Base-by-base conservation (phyloP, 2,329 filamentous ascomycete genomes). In the Alternaria rosae region DNA sequence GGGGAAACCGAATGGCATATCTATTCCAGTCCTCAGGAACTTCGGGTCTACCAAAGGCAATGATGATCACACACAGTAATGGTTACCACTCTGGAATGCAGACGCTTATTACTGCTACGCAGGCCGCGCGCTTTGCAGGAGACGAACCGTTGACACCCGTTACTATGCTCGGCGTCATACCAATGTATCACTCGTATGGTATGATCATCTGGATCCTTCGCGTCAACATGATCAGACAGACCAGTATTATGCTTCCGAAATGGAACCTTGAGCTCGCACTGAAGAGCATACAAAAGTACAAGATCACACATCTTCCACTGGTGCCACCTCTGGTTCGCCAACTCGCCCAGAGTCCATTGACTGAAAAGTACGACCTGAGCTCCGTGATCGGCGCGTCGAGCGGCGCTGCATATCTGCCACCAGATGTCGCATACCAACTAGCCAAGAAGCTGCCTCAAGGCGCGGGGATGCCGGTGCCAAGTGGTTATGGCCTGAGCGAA, bases 121-220 rank as follows among this genome's bases (percentile, higher is more conserved):
- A 75, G 64, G 54, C 42, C 10, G 65, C 73, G 17, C 67, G 67
- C 0, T 74, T 64, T 50, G 58, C 51, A 9, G 69, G 69, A 20
- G 50, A 71, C 4, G 70, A 73, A 45, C 72, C 74, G 2, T 58
- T 76, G 4, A 25, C 62, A 2, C 69, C 72, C 2, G 57, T 54
- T 6, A 54, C 56, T 0, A 66, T 65, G 0, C 51, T 75, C 1
- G 73, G 73, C 15, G 71, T 76, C 1, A 68, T 76, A 5, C 74
- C 74, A 5, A 73, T 73, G 69, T 76, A 76, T 44, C 74, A 76
- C 43, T 76, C 73, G 12, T 76, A 74, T 57, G 74, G 74, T 51
- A 74, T 75, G 72, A 71, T 76, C 11, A 35, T 76, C 15, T 76
- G 69, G 69, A 76, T 76, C 32, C 58, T 76, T 10, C 67, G 74